Evolutionary conservation across 352 stramenopile genomes (phyloP), one percentile per base, ranked within the genome.

Genomic region (Blastocystis sp.): DNA sequence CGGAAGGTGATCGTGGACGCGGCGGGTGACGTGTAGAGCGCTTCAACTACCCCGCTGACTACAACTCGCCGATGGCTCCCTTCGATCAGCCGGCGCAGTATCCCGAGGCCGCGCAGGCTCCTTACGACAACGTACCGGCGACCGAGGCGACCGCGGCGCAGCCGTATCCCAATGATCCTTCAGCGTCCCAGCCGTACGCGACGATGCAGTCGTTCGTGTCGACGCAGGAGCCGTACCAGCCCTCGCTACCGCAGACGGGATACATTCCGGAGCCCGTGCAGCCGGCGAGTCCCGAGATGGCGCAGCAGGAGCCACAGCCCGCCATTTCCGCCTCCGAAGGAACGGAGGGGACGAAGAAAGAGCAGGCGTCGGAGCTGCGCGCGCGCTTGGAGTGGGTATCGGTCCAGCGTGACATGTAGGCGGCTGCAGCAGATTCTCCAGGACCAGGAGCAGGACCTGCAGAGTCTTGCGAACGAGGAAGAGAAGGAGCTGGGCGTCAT

Each of bases 31-130:
- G 14, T 24, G 7, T 81, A 81, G 69, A 81, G 21, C 29, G 21
- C 16, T 81, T 49, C 40, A 42, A 81, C 24, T 61, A 64, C 36
- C 69, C 69, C n/a, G 69, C 38, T 6, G 69, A 81, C 16, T 63
- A 54, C 36, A 51, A n/a, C 21, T 16, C 34, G 53, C 53, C n/a
- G 53, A 14, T 24, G n/a, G 21, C 53, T 63, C 53, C n/a, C 18
- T 24, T 24, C 21, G 53, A 34, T 16, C 27, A 63, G 21, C 18
- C 21, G 9, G 53, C 1, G 27, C 53, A 63, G 53, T 14, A 16
- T 16, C 9, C 53, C 8, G 16, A 63, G 53, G 21, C 53, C 27
- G 27, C 27, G 1, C 53, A 36, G 53, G 21, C 53, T 56, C 14
- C 48, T 56, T 14, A n/a, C 48, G 44, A 65, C 56, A 8, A 36